Conservation (phyloP, 2,329 filamentous ascomycete genomes). For the Venturia effusa region DNA sequence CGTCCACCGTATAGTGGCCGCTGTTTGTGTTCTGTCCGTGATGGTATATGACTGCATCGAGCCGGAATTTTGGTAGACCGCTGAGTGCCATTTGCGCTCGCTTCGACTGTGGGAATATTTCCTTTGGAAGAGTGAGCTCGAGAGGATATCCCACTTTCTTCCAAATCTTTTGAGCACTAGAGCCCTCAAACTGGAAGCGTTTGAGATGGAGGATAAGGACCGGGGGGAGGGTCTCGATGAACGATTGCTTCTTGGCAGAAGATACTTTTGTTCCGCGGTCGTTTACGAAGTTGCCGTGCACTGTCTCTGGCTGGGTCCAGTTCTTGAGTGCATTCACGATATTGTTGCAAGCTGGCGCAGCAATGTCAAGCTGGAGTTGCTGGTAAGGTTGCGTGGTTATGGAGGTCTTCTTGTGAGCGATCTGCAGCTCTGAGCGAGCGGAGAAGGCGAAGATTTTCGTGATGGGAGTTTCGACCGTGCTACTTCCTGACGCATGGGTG, state of each 20-base stretch:
- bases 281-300: conserved; percentile 77
- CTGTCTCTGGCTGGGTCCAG: conserved; percentile 69
- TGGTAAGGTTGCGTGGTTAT: conserved; percentile 91
- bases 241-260: conserved; percentile 81
- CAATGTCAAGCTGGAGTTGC: conserved; percentile 89
- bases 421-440: conserved; percentile 76
- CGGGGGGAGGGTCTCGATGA: conserved; percentile 83
- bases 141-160: conserved; percentile 95
- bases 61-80: conserved; percentile 69
- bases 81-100: conserved; percentile 54
- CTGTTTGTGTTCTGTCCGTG: conserved; percentile 94
- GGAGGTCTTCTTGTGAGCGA: conserved; percentile 78
- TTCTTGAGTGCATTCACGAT: conserved; percentile 85
- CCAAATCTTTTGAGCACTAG: conserved; percentile 91
- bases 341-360: conserved; percentile 73
- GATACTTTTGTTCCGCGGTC: conserved; percentile 63
- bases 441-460: conserved; percentile 93
- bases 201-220: conserved; percentile 93
- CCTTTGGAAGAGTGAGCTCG: conserved; percentile 84
- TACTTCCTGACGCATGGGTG: conserved; percentile 72
- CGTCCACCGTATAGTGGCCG: conserved; percentile 96
- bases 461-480: conserved; percentile 66
- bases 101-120: conserved; percentile 71
- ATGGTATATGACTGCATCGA: conserved; percentile 90
- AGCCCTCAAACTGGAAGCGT: conserved; percentile 89